Evolutionary conservation across 73 alveolate genomes (phyloP).

Genomic region (Paramecium pentaurelia): DNA sequence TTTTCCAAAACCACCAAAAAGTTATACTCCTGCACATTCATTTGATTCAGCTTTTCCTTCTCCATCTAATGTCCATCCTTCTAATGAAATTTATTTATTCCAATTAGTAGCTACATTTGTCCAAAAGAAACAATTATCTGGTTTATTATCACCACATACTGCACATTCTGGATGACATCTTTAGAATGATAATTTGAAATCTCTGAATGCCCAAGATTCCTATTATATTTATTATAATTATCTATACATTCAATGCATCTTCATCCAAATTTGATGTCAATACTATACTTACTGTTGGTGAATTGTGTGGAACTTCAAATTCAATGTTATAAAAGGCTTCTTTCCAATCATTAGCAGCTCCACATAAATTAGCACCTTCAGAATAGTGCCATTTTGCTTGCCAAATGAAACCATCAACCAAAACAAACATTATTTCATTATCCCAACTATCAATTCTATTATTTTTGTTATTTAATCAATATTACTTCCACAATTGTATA

Average conservation of each 20-base stretch:
- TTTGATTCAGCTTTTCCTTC: slow-evolving; percentile 24
- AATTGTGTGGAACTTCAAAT: slow-evolving; percentile 37
- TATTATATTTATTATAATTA: not conserved
- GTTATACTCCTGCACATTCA: slow-evolving; percentile 31
- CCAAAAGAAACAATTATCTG: slow-evolving; percentile 36
- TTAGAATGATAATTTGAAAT: not conserved
- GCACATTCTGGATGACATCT: slow-evolving; percentile 35
- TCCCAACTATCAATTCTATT: slow-evolving; percentile 49
- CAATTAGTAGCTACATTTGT: not conserved
- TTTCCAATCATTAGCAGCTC: slow-evolving; percentile 29
- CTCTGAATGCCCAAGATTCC: slow-evolving; percentile 54
- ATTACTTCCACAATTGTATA: slow-evolving; percentile 33
- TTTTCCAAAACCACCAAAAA: slow-evolving; percentile 25
- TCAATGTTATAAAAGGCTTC: slow-evolving; percentile 20
- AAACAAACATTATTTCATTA: not conserved
- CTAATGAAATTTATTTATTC: not conserved
- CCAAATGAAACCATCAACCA: slow-evolving; percentile 37
- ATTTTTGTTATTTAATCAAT: not conserved
- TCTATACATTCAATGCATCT: slow-evolving; percentile 9
- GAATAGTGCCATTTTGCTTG: slow-evolving; percentile 48
- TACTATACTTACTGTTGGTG: slow-evolving; percentile 25
- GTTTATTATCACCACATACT: slow-evolving; percentile 16
- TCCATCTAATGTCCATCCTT: slow-evolving; percentile 48
- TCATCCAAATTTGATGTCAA: slow-evolving; percentile 41
- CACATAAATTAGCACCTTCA: slow-evolving; percentile 32